A percentile compares a stretch with the other conserved stretches of the same genome.
Evolutionary conservation across 2,329 filamentous ascomycete species (phyloP).

Genomic region (Aureobasidium sp.): DNA sequence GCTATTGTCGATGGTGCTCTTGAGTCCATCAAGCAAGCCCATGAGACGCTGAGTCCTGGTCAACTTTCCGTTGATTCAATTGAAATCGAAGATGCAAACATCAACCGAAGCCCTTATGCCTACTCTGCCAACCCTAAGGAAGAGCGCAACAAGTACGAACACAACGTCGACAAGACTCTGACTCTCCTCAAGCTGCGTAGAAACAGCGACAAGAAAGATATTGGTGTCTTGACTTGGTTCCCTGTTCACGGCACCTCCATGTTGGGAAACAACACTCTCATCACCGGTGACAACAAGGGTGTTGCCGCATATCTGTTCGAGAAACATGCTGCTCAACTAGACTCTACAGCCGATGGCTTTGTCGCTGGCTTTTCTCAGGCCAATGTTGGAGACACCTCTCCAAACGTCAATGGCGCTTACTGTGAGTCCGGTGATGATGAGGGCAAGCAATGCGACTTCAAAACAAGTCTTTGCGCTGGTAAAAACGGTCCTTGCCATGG

Average conservation of each 20-base stretch:
- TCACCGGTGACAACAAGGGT: slow-evolving; percentile 94
- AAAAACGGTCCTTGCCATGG: slow-evolving; percentile 64
- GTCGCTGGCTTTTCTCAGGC: slow-evolving; percentile 90
- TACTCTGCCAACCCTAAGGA: slow-evolving; percentile 76
- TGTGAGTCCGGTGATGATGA: slow-evolving; percentile 69
- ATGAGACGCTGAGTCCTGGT: slow-evolving; percentile 61
- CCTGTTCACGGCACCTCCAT: slow-evolving; percentile 87
- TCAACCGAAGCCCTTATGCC: slow-evolving; percentile 80
- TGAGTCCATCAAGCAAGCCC: slow-evolving; percentile 72
- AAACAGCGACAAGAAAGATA: slow-evolving; percentile 63
- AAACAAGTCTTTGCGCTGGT: slow-evolving; percentile 78
- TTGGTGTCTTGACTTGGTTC: slow-evolving; percentile 83
- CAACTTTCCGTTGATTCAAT: slow-evolving; percentile 61
- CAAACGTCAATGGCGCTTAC: slow-evolving; percentile 78
- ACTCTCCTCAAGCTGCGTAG: slow-evolving; percentile 66
- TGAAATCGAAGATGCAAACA: slow-evolving; percentile 66
- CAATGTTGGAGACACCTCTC: slow-evolving; percentile 83
- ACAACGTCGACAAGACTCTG: slow-evolving; percentile 65
- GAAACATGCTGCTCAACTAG: slow-evolving; percentile 36
- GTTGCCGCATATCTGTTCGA: slow-evolving; percentile 83
- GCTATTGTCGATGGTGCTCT: slow-evolving; percentile 83
- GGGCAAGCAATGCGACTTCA: slow-evolving; percentile 59
- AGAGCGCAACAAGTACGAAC: slow-evolving; percentile 62
- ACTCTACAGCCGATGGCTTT: slow-evolving; percentile 42
- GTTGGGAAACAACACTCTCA: slow-evolving; percentile 81